Evolutionary conservation across 2,329 filamentous ascomycete species (phyloP).

Genomic region (Berkeleyomyces basicola): DNA sequence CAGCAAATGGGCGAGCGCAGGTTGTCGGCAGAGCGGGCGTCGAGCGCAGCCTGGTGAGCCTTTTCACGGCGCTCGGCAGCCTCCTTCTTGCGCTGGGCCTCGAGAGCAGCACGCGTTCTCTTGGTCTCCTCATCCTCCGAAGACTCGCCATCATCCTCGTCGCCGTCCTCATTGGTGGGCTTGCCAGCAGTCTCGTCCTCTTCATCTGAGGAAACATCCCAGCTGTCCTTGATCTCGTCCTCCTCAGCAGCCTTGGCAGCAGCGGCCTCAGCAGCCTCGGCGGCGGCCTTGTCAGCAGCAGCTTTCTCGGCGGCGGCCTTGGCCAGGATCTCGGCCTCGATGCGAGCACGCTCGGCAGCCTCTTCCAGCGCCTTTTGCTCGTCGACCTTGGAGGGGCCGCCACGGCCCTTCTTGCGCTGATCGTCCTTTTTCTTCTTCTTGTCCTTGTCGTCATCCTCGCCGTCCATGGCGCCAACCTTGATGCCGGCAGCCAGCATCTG

Average conservation of each 20-base stretch:
- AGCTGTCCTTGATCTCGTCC: conserved; percentile 77
- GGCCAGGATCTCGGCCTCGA: conserved; percentile 49
- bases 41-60: conserved; percentile 79
- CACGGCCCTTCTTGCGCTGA: conserved; percentile 60
- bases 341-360: conserved; percentile 53
- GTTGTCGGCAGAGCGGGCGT: conserved; percentile 82
- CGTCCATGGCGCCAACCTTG: conserved; percentile 47
- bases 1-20: conserved; percentile 96
- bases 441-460: conserved; percentile 25
- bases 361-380: conserved; percentile 66
- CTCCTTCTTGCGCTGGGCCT: conserved; percentile 68
- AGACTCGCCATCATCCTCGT: conserved; percentile 43
- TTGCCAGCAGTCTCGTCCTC: conserved; percentile 37
- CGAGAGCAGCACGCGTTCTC: conserved; percentile 55
- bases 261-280: conserved; percentile 37
- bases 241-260: conserved; percentile 48
- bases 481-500: conserved; percentile 70
- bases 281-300: conserved; percentile 38
- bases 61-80: conserved; percentile 77
- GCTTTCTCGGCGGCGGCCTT: conserved; percentile 47
- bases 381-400: conserved; percentile 29
- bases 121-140: conserved; percentile 55
- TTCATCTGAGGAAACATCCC: conserved; percentile 74
- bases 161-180: conserved; percentile 19
- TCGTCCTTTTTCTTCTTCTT: conserved; percentile 68